A percentile compares a stretch with the other conserved stretches of the same genome.
Conservation (phyloP, 768 basidiomycete genomes). For the Pleurotus tuber-regium region DNA sequence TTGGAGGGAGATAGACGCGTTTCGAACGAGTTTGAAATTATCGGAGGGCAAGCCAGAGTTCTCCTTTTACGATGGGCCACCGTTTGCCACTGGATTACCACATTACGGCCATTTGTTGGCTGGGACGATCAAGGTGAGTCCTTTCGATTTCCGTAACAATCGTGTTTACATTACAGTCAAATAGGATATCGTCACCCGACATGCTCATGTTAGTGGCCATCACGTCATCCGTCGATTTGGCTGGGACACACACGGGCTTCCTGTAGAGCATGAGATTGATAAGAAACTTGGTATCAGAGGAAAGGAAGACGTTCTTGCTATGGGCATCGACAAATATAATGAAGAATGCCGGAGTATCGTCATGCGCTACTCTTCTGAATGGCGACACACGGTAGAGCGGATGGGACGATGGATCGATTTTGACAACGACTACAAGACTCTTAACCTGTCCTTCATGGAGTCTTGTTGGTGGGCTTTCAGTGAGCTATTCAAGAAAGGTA, state of each 20-base stretch:
- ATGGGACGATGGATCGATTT: slow-evolving; percentile 99
- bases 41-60: slow-evolving; percentile 89
- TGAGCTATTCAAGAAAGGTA: slow-evolving; percentile 85
- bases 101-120: slow-evolving; percentile 95
- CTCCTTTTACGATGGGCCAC: slow-evolving; percentile 96
- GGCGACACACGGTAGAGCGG: slow-evolving; percentile 92
- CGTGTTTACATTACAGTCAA: slow-evolving; percentile 11
- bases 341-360: slow-evolving; percentile 95
- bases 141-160: neutral
- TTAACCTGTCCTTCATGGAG: slow-evolving; percentile 94
- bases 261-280: slow-evolving; percentile 99
- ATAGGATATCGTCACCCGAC: slow-evolving; percentile 96
- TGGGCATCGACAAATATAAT: slow-evolving; percentile 98
- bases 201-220: slow-evolving; percentile 89
- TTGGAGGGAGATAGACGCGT: slow-evolving; percentile 98
- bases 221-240: slow-evolving; percentile 94
- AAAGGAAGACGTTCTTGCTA: slow-evolving; percentile 87
- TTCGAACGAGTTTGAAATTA: slow-evolving; percentile 89
- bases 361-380: slow-evolving; percentile 94
- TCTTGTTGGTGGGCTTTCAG: slow-evolving; percentile 99
- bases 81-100: slow-evolving; percentile 94
- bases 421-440: slow-evolving; percentile 98
- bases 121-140: slow-evolving; percentile 84
- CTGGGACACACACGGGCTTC: slow-evolving; percentile 98
- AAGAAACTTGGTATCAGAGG: slow-evolving; percentile 91